These are phyloP conservation scores for Backusella australiensis DNA, from an alignment of 192 early-diverging fungal species.

Conservation along the genomic window DNA sequence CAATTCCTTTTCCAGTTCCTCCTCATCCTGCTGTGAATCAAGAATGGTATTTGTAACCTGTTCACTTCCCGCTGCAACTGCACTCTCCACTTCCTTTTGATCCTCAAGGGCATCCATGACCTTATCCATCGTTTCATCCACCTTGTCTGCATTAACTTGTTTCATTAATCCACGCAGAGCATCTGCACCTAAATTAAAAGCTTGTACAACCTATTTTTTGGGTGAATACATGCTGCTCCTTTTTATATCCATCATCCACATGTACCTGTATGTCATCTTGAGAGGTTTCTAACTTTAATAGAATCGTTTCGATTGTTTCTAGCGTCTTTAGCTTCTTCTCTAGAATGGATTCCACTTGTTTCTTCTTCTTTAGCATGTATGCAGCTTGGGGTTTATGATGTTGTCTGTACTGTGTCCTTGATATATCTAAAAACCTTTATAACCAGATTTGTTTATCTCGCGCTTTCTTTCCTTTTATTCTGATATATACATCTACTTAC, in stretches of 20 bases:
- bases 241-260: background rate
- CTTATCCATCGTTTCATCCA: constrained; percentile 61
- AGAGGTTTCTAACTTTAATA: constrained; percentile 61
- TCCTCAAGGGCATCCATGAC: constrained; percentile 58
- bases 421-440: background rate
- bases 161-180: constrained; percentile 52
- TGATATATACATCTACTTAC: constrained; percentile 34
- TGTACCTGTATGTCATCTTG: constrained; percentile 58
- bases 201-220: constrained; percentile 50
- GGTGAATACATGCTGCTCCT: background rate
- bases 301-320: constrained; percentile 57
- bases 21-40: background rate
- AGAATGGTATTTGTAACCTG: background rate
- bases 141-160: constrained; percentile 43
- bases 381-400: constrained; percentile 54
- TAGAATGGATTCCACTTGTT: constrained; percentile 49
- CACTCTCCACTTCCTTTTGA: constrained; percentile 61
- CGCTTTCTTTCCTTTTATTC: background rate
- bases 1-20: background rate
- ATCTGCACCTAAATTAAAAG: constrained; percentile 57
- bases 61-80: constrained; percentile 42
- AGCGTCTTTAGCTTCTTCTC: constrained; percentile 54
- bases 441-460: background rate
- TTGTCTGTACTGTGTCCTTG: constrained; percentile 18
- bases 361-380: constrained; percentile 54